Evolutionary conservation across 345 rosid species (phyloP), one percentile per base, ranked within the genome.

Genomic region (Hibiscus mutabilis): DNA sequence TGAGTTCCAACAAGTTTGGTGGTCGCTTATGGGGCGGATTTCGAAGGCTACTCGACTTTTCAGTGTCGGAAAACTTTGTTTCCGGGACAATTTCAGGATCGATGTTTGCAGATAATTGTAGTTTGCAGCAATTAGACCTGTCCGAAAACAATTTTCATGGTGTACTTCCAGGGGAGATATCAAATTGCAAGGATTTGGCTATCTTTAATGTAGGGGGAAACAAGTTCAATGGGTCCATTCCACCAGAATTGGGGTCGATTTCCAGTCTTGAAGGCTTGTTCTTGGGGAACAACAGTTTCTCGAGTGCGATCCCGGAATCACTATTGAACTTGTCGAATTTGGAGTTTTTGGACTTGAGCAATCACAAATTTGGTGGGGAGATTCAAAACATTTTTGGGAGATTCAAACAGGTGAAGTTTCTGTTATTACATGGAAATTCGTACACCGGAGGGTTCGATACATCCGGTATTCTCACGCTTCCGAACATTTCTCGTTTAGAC

Each of bases 271-370:
- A 79, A 78, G 86, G 70, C 60, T 81, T 94, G 83, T 78, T 82
- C 81, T 74, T 94, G 75, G 98, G 98, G 70, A 85, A 79, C 64
- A 94, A 94, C 76, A 75, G 47, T 2, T 94, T 94, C 31, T 77
- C 81, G 22, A 69, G 79, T 2, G 77, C 51, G 19, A 85, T 94
- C 64, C 96, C 98, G 0, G 91, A 87, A 69, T 81, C 93, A 11
- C 83, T 94, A 3, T 18, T 90, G 65, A 81, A 82, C 72, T 75
- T 94, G 80, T 78, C 66, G 29, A 88, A 81, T 19, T 73, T 94
- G 80, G 78, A 55, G 22, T 82, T 84, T 37, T 62, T 94, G 78
- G 98, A 94, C 57, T 73, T 94, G 80, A 91, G 98, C 84, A 81
- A 24, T 59, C 91, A 88, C 76, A 63, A 65, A 0, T 94, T 94